Evolutionary conservation across 306 rosid species (phyloP).

Genomic region (Quercus robur): DNA sequence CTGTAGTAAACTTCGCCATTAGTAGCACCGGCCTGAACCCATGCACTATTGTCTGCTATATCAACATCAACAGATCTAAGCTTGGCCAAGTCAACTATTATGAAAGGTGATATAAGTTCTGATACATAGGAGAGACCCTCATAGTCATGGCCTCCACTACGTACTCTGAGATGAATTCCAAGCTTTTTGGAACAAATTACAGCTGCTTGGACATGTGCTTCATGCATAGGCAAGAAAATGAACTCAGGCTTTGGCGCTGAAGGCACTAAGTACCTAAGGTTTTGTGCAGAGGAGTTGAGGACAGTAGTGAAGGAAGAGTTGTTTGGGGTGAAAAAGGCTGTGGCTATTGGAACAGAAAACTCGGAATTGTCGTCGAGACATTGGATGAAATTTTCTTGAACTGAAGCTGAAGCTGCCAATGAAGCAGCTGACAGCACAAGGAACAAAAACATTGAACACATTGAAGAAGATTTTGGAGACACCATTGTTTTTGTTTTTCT

Average conservation of each 20-base stretch:
- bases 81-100: slow-evolving; percentile 51
- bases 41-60: slow-evolving; percentile 41
- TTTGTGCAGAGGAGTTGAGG: slow-evolving; percentile 56
- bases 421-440: slow-evolving; percentile 37
- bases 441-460: slow-evolving; percentile 17
- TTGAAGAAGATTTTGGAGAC: slow-evolving; percentile 18
- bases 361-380: slow-evolving; percentile 43
- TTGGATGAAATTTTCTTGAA: slow-evolving; percentile 36
- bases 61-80: slow-evolving; percentile 51
- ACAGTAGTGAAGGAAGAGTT: slow-evolving; percentile 33
- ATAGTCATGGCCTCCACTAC: slow-evolving; percentile 86
- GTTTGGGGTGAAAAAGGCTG: slow-evolving; percentile 24
- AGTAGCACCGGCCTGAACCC: slow-evolving; percentile 87
- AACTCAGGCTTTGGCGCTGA: slow-evolving; percentile 65
- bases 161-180: slow-evolving; percentile 50
- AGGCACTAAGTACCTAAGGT: slow-evolving; percentile 44
- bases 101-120: slow-evolving; percentile 47
- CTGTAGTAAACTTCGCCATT: slow-evolving; percentile 72
- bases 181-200: slow-evolving; percentile 64
- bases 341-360: slow-evolving; percentile 34
- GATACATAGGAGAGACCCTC: slow-evolving; percentile 85
- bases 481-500: slow-evolving; percentile 23
- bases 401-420: slow-evolving; percentile 31
- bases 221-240: slow-evolving; percentile 56
- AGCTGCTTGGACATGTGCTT: slow-evolving; percentile 62